phyloP scores from a whole-genome alignment of 192 early-diverging fungal genomes.

The Backusella tuberculispora region DNA sequence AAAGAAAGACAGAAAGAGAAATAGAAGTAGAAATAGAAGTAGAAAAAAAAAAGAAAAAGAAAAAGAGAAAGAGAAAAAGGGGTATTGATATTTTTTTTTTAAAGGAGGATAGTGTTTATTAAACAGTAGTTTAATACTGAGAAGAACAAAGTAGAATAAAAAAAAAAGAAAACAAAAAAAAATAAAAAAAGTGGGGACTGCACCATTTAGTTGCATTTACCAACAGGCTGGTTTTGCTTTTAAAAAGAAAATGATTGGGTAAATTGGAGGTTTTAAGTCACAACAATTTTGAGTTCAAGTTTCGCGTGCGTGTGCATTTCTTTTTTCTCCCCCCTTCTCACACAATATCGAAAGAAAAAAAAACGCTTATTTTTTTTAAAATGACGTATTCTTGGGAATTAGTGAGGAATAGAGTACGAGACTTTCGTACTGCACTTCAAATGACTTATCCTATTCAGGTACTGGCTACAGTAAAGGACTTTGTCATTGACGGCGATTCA shows the following conservation, averaged over 20 bases:
- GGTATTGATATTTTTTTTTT: not conserved
- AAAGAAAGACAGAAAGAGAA: not conserved
- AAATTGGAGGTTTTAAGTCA: not conserved
- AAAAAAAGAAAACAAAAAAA: constrained; percentile 3
- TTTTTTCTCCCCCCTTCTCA: too few species aligned
- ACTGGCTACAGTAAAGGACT: constrained; percentile 52
- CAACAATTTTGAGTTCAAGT: not conserved
- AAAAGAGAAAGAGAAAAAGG: not conserved
- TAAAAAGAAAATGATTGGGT: not conserved
- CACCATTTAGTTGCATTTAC: not conserved
- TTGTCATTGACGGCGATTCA: constrained; percentile 54
- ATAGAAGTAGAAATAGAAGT: not conserved
- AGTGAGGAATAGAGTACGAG: constrained; percentile 57
- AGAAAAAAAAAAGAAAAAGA: constrained; percentile 1
- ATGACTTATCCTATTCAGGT: constrained; percentile 35
- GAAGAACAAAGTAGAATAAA: too few species aligned
- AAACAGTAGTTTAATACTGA: too few species aligned
- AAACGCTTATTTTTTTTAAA: not conserved
- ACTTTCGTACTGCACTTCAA: constrained; percentile 51
- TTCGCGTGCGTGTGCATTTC: not conserved
- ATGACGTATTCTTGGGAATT: constrained; percentile 58
- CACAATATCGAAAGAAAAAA: not conserved
- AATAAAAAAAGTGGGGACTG: not conserved
- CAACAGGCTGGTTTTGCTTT: not conserved
- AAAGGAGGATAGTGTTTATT: too few species aligned